Evolutionary conservation across 208 protist species (phyloP), one percentile per base, ranked within the genome.

Genomic region (Trypanosoma theileri): DNA sequence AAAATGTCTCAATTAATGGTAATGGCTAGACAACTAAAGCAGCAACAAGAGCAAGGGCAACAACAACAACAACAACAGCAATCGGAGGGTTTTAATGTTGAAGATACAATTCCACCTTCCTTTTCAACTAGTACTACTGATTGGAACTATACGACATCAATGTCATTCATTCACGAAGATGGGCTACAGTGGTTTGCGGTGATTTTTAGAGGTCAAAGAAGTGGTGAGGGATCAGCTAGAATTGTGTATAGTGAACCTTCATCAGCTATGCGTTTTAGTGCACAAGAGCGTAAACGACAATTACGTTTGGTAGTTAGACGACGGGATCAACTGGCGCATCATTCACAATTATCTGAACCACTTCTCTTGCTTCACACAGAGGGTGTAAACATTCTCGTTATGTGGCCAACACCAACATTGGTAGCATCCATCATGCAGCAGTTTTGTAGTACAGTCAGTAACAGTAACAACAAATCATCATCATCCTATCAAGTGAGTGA

Each of bases 401-500:
- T 86, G 63, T 63, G 69, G 3, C 80, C 85, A 10, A 88, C 80
- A 22, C 42, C 69, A 24, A 70, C 73, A 4, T 72, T 84, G 44
- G 63, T 91, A 35, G 78, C 75, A 63, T 62, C 69, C n/a, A 68
- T 91, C 31, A 73, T 82, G 26, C 67, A 82, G 22, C 71, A 86
- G 50, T 84, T 82, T 69, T 81, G 69, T 51, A 62, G 73, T 17
- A 69, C 76, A n/a, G 21, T 45, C 1, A 13, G 19, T 1, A 35
- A 35, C 28, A 8, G 28, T 35, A 35, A 35, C 28, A 56, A 41
- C 51, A 58, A 35, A 45, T 19, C 42, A 14, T 64, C 19, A 3
- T 54, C 59, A 41, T 24, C 46, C 11, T 13, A 10, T 7, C n/a
- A 28, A 41, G 17, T 6, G 19, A 42, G 42, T 14, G 58, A 17